Evolutionary conservation across 164 flowering plant genomes (phyloP), one percentile per base, ranked within the genome.

Genomic region (Litsea cubeba): DNA sequence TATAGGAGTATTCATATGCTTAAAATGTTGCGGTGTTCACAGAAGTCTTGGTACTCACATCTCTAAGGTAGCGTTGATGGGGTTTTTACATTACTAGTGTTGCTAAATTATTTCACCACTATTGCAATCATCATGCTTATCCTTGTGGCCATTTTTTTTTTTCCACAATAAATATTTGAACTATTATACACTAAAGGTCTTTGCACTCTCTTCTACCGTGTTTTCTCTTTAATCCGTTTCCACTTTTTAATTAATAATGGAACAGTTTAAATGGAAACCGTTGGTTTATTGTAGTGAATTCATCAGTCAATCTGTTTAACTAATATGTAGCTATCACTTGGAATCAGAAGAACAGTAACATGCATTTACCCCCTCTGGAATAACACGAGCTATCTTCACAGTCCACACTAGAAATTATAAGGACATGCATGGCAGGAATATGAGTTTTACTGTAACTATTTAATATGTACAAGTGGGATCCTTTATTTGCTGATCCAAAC

Each of bases 1-100:
- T 86, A 92, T 95, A 83, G 99, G 99, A 80, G 97, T 95, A 20
- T 92, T 95, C 75, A 79, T 95, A 84, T 95, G 99, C 89, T 85
- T 92, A 80, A 95, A 93, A 80, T 95, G 98, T 70, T 88, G 95
- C 72, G 97, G 97, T 26, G 95, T 91, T 75, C 99, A 93, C 85
- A 87, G 99, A 83, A 93, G 93, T 80, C 95, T 93, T 77, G 97
- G 97, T 18, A 84, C 95, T 40, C 95, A 90, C 77, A 83, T 92
- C 79, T 93, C 99, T 71, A 93, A 95, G 98, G 99, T 95, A 79
- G 72, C 15, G 68, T 25, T 3, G 40, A 28, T 58, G 65, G 26
- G 35, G 18, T 17, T 24, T 54, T 25, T 57, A 54, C 58, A 20
- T 54, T 26, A 17, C 35, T 58, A 28, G 4, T 54, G 64, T 14